phyloP scores from a whole-genome alignment of 257 asterid genomes.

The Asclepias syriaca region DNA sequence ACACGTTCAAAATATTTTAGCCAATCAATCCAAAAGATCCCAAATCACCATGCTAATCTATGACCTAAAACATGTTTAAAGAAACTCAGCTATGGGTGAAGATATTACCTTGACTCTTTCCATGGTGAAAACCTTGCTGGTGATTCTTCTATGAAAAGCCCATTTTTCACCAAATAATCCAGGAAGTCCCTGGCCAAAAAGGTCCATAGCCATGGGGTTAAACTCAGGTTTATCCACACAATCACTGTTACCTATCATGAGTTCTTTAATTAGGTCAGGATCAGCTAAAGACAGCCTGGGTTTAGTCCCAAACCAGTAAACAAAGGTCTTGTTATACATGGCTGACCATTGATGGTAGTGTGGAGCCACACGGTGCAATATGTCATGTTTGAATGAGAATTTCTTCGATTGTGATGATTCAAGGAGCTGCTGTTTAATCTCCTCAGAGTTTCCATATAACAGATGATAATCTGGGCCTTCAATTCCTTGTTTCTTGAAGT shows the following conservation, averaged over 20 bases:
- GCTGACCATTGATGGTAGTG: constrained; percentile 50
- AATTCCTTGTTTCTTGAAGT: constrained; percentile 47
- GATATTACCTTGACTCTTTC: constrained; percentile 57
- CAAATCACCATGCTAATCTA: too few relatives aligned
- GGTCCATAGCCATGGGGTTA: constrained; percentile 37
- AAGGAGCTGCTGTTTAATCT: constrained; percentile 29
- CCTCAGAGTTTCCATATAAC: constrained; percentile 47
- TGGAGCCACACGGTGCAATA: constrained; percentile 40
- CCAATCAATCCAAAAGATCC: too few relatives aligned
- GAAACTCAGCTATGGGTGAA: background rate
- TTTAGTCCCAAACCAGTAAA: constrained; percentile 53
- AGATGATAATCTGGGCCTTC: constrained; percentile 47
- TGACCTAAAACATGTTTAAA: too few relatives aligned
- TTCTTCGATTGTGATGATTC: constrained; percentile 45
- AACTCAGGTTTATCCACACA: constrained; percentile 21
- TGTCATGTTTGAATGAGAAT: constrained; percentile 36
- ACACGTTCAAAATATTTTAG: background rate
- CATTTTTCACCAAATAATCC: constrained; percentile 47
- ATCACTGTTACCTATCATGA: constrained; percentile 30
- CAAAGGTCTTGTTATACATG: constrained; percentile 34
- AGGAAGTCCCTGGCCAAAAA: constrained; percentile 59
- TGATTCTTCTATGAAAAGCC: constrained; percentile 58
- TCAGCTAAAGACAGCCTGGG: constrained; percentile 44
- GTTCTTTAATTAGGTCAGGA: constrained; percentile 41
- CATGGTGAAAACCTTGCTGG: constrained; percentile 56